These are phyloP conservation scores for Westerdykella sp. DNA, from an alignment of 2,329 filamentous ascomycete species.

Conservation along the genomic window DNA sequence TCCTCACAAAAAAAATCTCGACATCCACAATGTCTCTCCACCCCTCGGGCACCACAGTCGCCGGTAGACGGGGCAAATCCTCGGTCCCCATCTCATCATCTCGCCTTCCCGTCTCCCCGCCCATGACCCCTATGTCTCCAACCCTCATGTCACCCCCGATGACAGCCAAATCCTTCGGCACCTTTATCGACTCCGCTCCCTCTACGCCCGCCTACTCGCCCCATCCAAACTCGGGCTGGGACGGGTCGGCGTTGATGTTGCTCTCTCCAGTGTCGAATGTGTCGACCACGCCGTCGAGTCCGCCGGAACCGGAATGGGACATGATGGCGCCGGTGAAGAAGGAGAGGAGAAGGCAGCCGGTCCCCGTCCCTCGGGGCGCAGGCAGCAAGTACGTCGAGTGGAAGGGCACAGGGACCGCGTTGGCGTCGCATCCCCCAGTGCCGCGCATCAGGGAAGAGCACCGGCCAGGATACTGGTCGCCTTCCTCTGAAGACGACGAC, in stretches of 20 bases:
- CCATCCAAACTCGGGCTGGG: conserved; percentile 19
- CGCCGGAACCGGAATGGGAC: conserved; percentile 28
- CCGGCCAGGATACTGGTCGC: background rate
- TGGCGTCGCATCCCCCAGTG: background rate
- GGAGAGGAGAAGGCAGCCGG: conserved; percentile 1
- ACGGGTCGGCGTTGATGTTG: conserved; percentile 22
- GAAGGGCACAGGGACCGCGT: background rate
- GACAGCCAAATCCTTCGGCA: conserved; percentile 32
- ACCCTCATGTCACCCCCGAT: conserved; percentile 27
- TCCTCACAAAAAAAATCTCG: too few relatives aligned
- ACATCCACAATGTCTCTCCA: conserved; percentile 13
- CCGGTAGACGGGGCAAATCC: conserved; percentile 8
- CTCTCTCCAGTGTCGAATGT: conserved; percentile 26
- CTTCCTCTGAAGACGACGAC: conserved; percentile 6
- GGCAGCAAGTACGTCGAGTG: too few relatives aligned
- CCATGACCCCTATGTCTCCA: conserved; percentile 18
- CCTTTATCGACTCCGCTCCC: conserved; percentile 34
- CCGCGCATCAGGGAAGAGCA: background rate
- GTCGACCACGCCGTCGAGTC: conserved; percentile 18
- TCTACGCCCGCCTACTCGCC: conserved; percentile 34
- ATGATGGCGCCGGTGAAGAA: conserved; percentile 22
- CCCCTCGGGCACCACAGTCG: conserved; percentile 14
- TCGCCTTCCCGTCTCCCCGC: conserved; percentile 15
- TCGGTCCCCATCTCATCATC: conserved; percentile 28
- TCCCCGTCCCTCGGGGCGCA: background rate